Evolutionary conservation across 768 basidiomycete species (phyloP), one percentile per base, ranked within the genome.

Genomic region (Amanita pallidorosea): DNA sequence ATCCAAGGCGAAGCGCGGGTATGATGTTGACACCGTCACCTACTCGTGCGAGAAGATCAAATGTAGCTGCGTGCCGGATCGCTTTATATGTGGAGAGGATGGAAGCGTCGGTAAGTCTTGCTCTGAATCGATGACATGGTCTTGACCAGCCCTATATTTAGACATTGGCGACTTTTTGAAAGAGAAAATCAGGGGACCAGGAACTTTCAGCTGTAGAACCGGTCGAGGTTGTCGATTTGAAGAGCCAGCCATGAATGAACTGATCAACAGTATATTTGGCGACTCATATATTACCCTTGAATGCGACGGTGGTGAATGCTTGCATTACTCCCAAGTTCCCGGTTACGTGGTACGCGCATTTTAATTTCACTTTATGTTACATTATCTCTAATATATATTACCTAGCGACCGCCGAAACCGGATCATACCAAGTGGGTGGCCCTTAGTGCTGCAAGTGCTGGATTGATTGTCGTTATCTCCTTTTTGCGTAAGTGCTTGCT

Each of bases 41-140:
- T 96, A 96, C 64, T 70, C 70, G 1, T 99, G 96, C 62, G 75
- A 88, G 41, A 79, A 82, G 52, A 83, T 99, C 51, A 75, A 85
- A 59, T 98, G 96, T 68, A 81, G 77, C 52, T 99, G 95, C 61
- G 81, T 99, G n/a, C 91, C 95, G 0, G 90, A 80, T 1, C 73
- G 88, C 38, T 97, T 98, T 72, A 79, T 99, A 5, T 99, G 95
- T 59, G 95, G 95, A 7, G 93, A 99, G 60, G 81, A 89, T 43
- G 95, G 94, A 12, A 93, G 89, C 59, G 80, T 96, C 48, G 88
- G 92, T 92, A 54, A 53, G 86, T 75, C 1, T 8, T 42, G n/a
- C 48, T 33, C 41, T 37, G 23, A 11, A 18, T 8, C 38, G 15
- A 29, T 23, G 2, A 49, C 0, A 8, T 27, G 13, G 18, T 11